phyloP scores from a whole-genome alignment of 345 rosid species.

The Gossypium turneri region DNA sequence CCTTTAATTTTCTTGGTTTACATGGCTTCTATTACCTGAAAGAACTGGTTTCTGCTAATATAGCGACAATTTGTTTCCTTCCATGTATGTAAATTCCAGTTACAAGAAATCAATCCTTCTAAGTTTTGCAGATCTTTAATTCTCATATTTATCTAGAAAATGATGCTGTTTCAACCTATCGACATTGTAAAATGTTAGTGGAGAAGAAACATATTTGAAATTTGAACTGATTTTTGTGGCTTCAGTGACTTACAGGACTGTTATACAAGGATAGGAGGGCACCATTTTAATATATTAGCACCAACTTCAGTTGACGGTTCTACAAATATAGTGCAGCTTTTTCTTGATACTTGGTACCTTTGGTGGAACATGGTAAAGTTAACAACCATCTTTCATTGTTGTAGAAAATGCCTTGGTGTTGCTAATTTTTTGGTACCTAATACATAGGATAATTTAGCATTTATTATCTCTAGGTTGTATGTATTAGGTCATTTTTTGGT shows the following conservation, averaged over 20 bases:
- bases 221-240: not conserved
- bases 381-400: not conserved
- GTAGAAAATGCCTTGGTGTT: not conserved
- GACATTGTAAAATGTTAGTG: not conserved
- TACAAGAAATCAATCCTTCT: not conserved
- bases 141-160: constrained; percentile 1
- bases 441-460: not conserved
- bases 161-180: not conserved
- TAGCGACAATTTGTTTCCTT: not conserved
- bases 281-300: not conserved
- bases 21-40: not conserved
- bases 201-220: not conserved
- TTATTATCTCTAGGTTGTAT: not conserved
- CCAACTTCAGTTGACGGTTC: not conserved
- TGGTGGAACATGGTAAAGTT: not conserved
- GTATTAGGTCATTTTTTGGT: constrained; percentile 7
- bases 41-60: not conserved
- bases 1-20: not conserved
- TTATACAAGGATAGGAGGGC: not conserved
- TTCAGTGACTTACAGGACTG: not conserved
- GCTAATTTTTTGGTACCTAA: not conserved
- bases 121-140: not conserved
- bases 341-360: not conserved
- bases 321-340: not conserved
- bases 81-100: not conserved